Conservation (phyloP, 768 basidiomycete species). For the Termitomyces sp. region DNA sequence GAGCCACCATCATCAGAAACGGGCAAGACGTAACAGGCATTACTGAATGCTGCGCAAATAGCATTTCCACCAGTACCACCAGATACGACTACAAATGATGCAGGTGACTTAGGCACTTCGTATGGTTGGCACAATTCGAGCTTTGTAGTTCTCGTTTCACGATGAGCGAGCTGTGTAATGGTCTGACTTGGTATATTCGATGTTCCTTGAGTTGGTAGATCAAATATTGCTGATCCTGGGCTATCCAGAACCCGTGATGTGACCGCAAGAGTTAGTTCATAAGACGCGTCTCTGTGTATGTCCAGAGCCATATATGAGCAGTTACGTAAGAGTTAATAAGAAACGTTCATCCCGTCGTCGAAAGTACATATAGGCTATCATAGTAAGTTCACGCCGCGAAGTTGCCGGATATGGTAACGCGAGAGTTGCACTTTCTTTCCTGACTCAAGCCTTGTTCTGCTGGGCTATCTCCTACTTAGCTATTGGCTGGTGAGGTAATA, state of each 20-base stretch:
- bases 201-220: constrained; percentile 49
- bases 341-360: neutral
- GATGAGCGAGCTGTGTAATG: neutral
- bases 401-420: neutral
- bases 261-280: constrained; percentile 8
- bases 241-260: constrained; percentile 30
- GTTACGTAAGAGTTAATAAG: constrained; percentile 1
- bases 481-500: neutral
- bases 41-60: constrained; percentile 78
- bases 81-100: constrained; percentile 72
- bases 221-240: constrained; percentile 71
- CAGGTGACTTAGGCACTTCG: neutral
- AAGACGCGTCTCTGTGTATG: constrained; percentile 6
- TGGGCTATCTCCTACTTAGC: neutral
- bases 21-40: constrained; percentile 80
- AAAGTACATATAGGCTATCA: neutral
- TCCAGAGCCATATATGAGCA: constrained; percentile 9
- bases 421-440: neutral
- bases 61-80: constrained; percentile 95
- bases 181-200: constrained; percentile 1
- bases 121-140: constrained; percentile 1
- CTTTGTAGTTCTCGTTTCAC: neutral
- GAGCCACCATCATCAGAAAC: constrained; percentile 96
- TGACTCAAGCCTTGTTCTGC: neutral
- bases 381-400: neutral